These are phyloP conservation scores for Pseudonitzschia multistriata DNA, from an alignment of 108 stramenopile genomes.

Conservation along the genomic window DNA sequence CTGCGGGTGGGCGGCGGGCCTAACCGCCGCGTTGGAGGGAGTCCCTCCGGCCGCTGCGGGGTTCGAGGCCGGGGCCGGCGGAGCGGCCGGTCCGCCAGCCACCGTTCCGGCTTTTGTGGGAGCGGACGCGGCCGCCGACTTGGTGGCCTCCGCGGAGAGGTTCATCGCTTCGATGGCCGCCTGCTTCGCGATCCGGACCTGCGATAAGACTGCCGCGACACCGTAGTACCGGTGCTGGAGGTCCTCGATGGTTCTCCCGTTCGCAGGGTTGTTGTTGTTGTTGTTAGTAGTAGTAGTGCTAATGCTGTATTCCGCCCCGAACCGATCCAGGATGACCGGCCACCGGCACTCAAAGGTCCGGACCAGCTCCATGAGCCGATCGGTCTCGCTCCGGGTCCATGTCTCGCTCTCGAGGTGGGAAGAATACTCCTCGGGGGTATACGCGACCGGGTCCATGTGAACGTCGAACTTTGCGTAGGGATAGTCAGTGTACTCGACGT, in stretches of 20 bases:
- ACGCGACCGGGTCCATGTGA: constrained; percentile 71
- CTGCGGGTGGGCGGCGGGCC: background rate
- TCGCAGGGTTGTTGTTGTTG: background rate
- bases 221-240: constrained; percentile 89
- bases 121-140: constrained; percentile 11
- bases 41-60: constrained; percentile 16
- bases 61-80: background rate
- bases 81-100: background rate
- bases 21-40: background rate
- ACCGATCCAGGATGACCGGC: constrained; percentile 89
- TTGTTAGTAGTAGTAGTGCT: background rate
- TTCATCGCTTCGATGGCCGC: constrained; percentile 36
- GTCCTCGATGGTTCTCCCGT: constrained; percentile 73
- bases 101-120: constrained; percentile 16
- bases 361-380: constrained; percentile 79
- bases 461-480: constrained; percentile 92
- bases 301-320: constrained; percentile 18
- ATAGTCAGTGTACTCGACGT: constrained; percentile 91
- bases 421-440: constrained; percentile 80
- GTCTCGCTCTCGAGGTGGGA: constrained; percentile 43
- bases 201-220: constrained; percentile 67
- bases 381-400: constrained; percentile 92
- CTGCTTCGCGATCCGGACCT: constrained; percentile 49
- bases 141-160: constrained; percentile 19
- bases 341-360: constrained; percentile 88